Percentiles rank a stretch among this genome's conserved stretches.
Evolutionary conservation across 257 asterid genomes (phyloP).

Genomic region (Forsythia viridissima): DNA sequence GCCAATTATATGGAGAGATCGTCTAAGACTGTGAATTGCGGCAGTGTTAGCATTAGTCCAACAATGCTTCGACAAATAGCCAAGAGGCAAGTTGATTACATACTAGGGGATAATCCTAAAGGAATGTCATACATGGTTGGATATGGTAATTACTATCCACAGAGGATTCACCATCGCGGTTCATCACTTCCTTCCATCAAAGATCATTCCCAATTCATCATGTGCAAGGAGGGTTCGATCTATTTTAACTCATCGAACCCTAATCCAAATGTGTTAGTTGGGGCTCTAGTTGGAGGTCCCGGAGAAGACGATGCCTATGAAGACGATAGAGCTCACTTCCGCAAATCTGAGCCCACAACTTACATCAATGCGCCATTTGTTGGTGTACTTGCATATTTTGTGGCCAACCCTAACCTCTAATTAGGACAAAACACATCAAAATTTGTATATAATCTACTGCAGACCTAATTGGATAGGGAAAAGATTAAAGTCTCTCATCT

Average conservation of each 20-base stretch:
- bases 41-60: conserved; percentile 52
- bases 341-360: conserved; percentile 87
- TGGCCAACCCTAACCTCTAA: conserved; percentile 52
- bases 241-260: conserved; percentile 79
- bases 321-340: conserved; percentile 63
- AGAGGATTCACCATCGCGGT: conserved; percentile 83
- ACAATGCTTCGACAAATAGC: conserved; percentile 59
- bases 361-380: conserved; percentile 95
- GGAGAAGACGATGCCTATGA: conserved; percentile 75
- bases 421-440: background rate
- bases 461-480: background rate
- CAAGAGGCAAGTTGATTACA: conserved; percentile 76
- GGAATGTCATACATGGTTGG: conserved; percentile 98
- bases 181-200: conserved; percentile 72
- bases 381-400: conserved; percentile 81
- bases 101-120: conserved; percentile 86
- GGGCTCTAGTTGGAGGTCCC: conserved; percentile 92
- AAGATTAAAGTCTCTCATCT: background rate
- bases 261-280: conserved; percentile 80
- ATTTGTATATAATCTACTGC: background rate
- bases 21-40: conserved; percentile 64
- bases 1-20: conserved; percentile 77
- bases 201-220: conserved; percentile 63
- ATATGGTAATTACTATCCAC: conserved; percentile 69
- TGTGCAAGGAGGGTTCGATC: conserved; percentile 68